Conservation (phyloP, 768 basidiomycete genomes). For the Phlebiopsis flavidoalba region DNA sequence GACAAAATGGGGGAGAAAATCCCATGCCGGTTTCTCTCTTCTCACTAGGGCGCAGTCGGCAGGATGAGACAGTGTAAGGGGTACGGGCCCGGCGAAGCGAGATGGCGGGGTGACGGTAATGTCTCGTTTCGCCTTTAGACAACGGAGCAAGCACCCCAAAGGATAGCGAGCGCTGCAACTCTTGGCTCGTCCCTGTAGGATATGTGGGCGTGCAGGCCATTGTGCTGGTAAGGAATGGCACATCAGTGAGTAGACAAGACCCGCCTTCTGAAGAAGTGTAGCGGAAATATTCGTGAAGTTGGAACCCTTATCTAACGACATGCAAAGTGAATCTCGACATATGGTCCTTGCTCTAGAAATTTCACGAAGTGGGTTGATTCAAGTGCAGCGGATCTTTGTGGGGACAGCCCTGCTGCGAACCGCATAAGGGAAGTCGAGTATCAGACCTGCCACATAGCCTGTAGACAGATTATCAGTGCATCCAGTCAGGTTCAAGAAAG, state of each 20-base stretch:
- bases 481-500: no score
- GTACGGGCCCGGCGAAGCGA: constrained; percentile 49
- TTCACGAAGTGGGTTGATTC: constrained; percentile 54
- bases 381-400: constrained; percentile 56
- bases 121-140: no score
- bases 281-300: background rate
- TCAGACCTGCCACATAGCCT: constrained; percentile 56
- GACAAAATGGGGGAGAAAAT: constrained; percentile 30
- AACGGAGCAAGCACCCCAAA: constrained; percentile 5
- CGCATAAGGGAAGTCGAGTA: constrained; percentile 50
- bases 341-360: constrained; percentile 33
- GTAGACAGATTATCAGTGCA: no score
- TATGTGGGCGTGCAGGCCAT: background rate
- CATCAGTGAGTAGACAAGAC: background rate
- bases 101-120: constrained; percentile 43
- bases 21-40: constrained; percentile 26
- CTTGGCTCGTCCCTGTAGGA: background rate
- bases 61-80: constrained; percentile 53
- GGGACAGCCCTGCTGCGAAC: constrained; percentile 38
- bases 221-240: background rate
- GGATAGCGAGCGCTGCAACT: background rate
- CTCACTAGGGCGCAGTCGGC: constrained; percentile 23
- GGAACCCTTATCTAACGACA: constrained; percentile 42
- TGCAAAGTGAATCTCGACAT: constrained; percentile 45
- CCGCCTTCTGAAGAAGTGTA: background rate